phyloP scores from a whole-genome alignment of 1,284 basidiomycete species.

The Ceratobasidium sp. region DNA sequence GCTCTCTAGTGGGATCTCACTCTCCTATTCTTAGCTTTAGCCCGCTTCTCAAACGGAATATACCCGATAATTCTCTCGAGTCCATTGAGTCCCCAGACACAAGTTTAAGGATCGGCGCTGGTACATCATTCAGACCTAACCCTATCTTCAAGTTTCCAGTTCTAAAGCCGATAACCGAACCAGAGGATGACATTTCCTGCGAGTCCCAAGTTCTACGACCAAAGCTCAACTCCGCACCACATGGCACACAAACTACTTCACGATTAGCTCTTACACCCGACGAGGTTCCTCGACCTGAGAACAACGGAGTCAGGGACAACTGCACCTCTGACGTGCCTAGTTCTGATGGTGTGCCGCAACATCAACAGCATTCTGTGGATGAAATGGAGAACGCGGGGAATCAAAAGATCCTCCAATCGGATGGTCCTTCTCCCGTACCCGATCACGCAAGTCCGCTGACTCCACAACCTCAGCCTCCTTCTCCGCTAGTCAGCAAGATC shows the following conservation, averaged over 20 bases:
- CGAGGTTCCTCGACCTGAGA: background rate
- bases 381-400: background rate
- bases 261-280: background rate
- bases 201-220: conserved; percentile 12
- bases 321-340: conserved; percentile 6
- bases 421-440: conserved; percentile 7
- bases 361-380: background rate
- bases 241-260: background rate
- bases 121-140: background rate
- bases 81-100: conserved; percentile 22
- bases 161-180: background rate
- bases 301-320: background rate
- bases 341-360: conserved; percentile 8
- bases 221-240: background rate
- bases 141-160: conserved; percentile 18
- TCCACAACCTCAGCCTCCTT: background rate
- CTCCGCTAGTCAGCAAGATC: conserved; percentile 22
- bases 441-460: background rate
- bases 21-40: conserved; percentile 19
- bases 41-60: background rate
- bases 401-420: conserved; percentile 3
- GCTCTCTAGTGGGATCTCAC: background rate
- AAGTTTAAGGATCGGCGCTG: background rate
- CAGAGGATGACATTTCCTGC: conserved; percentile 34
- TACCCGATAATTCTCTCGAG: conserved; percentile 25